phyloP scores from a whole-genome alignment of 768 basidiomycete species.

The Polyporus arcularius region DNA sequence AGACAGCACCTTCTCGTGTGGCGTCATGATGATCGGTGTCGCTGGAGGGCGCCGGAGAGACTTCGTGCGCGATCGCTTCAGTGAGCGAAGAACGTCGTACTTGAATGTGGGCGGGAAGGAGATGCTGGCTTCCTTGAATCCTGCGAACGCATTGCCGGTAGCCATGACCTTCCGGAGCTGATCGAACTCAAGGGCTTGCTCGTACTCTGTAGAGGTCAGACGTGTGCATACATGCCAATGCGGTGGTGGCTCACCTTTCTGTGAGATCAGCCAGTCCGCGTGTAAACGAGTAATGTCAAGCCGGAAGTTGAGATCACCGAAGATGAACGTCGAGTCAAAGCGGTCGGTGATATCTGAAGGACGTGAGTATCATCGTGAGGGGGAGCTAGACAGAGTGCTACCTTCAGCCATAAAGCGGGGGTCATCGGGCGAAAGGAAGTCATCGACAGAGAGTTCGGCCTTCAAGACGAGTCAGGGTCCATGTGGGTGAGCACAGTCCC shows the following conservation, averaged over 20 bases:
- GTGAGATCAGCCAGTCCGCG: slow-evolving; percentile 91
- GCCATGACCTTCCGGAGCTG: slow-evolving; percentile 81
- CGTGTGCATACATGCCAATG: too few relatives aligned
- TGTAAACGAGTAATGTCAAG: slow-evolving; percentile 87
- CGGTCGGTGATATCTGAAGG: slow-evolving; percentile 75
- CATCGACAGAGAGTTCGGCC: slow-evolving; percentile 78
- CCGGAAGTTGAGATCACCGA: slow-evolving; percentile 91
- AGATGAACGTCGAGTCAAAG: slow-evolving; percentile 88
- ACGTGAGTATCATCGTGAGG: slow-evolving; percentile 1
- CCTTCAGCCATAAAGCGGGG: slow-evolving; percentile 73
- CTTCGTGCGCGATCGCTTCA: slow-evolving; percentile 39
- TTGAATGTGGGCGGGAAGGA: slow-evolving; percentile 94
- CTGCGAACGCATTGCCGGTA: slow-evolving; percentile 64
- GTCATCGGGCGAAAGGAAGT: slow-evolving; percentile 68
- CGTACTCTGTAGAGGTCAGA: slow-evolving; percentile 56
- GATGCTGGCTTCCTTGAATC: slow-evolving; percentile 80
- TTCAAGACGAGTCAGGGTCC: slow-evolving; percentile 27
- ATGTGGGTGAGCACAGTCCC: neutral
- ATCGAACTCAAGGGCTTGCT: slow-evolving; percentile 87
- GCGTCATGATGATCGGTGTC: slow-evolving; percentile 7
- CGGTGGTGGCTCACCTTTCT: slow-evolving; percentile 53
- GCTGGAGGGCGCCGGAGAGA: slow-evolving; percentile 13
- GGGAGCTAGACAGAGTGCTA: slow-evolving; percentile 25
- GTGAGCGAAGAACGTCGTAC: slow-evolving; percentile 72
- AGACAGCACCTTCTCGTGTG: slow-evolving; percentile 25